Conservation (phyloP, 169 alveolate genomes). For the Hammondia hammondi region DNA sequence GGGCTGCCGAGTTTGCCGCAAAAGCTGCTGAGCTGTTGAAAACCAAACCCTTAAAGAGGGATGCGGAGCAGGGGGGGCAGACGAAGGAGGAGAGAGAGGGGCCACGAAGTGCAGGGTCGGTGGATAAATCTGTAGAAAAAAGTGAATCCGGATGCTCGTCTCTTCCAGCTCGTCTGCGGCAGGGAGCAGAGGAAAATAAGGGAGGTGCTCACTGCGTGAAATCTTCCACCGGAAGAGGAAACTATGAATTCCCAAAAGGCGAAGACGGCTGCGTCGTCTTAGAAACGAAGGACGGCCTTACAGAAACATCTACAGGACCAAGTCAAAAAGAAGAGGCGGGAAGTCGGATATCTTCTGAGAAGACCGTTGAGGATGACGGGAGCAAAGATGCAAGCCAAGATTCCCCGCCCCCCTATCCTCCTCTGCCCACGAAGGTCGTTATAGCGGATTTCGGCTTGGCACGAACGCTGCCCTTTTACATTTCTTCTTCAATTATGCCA, state of each 20-base stretch:
- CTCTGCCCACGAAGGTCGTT: slow-evolving; percentile 7
- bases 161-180: not conserved
- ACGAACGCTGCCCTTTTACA: slow-evolving; percentile 81
- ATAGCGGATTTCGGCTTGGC: slow-evolving; percentile 91
- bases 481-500: not conserved
- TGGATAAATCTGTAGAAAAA: not conserved
- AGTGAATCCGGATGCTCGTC: not conserved
- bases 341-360: not conserved
- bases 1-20: not conserved
- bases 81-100: not conserved
- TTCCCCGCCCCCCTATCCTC: slow-evolving; percentile 36
- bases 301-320: not conserved
- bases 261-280: no score
- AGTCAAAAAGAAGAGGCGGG: not conserved
- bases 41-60: not conserved
- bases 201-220: not conserved
- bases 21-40: not conserved
- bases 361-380: slow-evolving; percentile 26
- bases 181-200: not conserved
- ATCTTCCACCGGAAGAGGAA: not conserved
- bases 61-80: not conserved
- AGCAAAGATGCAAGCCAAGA: not conserved
- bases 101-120: not conserved
- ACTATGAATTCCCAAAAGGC: no score
- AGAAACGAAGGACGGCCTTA: no score